Percentiles rank a stretch among this genome's conserved stretches.
These are phyloP conservation scores for Sugiyamaella novakii DNA, from an alignment of 1,139 yeast species.

Conservation along the genomic window DNA sequence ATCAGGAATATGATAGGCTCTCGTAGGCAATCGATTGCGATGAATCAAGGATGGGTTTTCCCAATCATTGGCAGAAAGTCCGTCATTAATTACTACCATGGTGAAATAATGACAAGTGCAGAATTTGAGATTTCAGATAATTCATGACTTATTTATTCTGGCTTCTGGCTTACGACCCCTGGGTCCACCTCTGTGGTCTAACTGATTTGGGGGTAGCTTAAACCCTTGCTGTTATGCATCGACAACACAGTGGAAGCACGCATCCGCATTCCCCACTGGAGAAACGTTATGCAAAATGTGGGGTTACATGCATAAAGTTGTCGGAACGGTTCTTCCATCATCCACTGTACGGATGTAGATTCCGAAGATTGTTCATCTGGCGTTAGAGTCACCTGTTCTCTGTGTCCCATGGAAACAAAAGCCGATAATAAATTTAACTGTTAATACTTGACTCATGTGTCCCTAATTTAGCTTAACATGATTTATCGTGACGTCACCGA, in stretches of 20 bases:
- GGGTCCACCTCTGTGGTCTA: neutral
- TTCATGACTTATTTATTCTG: neutral
- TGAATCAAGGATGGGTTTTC: conserved; percentile 24
- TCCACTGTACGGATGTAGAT: too few species aligned
- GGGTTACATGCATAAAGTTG: neutral
- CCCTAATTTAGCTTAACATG: too few species aligned
- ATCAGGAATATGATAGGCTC: conserved; percentile 30
- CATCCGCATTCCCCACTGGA: conserved; percentile 5
- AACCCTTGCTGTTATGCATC: neutral
- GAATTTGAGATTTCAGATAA: neutral
- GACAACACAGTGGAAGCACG: neutral
- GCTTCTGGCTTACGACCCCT: neutral
- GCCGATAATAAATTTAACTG: too few species aligned
- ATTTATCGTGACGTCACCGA: too few species aligned
- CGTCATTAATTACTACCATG: conserved; percentile 2
- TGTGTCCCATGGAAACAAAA: too few species aligned
- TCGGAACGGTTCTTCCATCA: conserved; percentile 2
- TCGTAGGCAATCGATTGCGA: conserved; percentile 26
- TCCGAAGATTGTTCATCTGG: too few species aligned
- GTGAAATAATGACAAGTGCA: neutral
- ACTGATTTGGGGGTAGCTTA: neutral
- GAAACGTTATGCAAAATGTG: neutral
- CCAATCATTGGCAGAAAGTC: conserved; percentile 20
- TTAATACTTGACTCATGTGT: too few species aligned
- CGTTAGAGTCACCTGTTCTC: too few species aligned